Percentiles rank a stretch among this genome's conserved stretches.
phyloP scores from a whole-genome alignment of 2,329 filamentous ascomycete genomes.

The Penicillium sclerotigenum region DNA sequence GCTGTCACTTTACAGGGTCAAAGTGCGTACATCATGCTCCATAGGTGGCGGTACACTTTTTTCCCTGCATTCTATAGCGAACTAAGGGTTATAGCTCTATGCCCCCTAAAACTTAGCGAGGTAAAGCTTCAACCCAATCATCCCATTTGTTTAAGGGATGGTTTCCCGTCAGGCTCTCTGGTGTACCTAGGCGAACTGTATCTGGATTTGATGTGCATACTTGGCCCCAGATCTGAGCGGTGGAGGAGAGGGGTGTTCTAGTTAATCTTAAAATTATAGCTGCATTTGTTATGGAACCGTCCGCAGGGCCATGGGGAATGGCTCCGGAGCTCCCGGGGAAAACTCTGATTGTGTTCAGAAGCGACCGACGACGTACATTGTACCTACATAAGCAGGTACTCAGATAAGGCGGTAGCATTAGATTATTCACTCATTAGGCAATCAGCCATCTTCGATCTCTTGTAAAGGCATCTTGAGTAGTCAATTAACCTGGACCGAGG shows the following conservation, averaged over 20 bases:
- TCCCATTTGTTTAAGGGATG: background rate
- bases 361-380: background rate
- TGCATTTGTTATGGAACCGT: background rate
- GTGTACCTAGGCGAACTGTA: background rate
- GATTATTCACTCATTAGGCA: no score
- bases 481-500: background rate
- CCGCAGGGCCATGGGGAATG: background rate
- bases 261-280: background rate
- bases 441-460: background rate
- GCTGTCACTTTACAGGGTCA: slow-evolving; percentile 1
- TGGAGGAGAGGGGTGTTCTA: background rate
- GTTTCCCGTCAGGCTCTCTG: background rate
- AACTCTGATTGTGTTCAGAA: background rate
- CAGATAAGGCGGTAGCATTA: no score
- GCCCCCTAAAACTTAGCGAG: background rate
- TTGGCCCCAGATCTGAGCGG: background rate
- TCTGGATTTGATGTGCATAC: background rate
- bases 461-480: no score
- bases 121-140: background rate
- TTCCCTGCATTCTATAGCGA: background rate
- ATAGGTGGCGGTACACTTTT: background rate
- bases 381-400: background rate
- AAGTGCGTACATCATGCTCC: background rate
- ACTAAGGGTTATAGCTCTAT: background rate
- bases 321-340: background rate